Percentiles rank a stretch among this genome's conserved stretches.
These are phyloP conservation scores for Fagopyrum tataricum DNA, from an alignment of 148 eudicot species.

Conservation along the genomic window DNA sequence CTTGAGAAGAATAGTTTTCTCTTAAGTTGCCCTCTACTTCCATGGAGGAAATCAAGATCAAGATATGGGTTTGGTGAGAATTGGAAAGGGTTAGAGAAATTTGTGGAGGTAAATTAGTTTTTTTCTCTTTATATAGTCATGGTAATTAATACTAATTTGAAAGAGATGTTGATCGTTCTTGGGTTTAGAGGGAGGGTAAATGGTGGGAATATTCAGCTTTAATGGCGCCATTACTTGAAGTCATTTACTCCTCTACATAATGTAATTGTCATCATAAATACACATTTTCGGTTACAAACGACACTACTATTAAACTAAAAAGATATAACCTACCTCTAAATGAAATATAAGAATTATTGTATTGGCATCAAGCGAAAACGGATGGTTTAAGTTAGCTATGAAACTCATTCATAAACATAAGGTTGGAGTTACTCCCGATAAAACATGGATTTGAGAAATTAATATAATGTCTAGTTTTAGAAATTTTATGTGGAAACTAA, in stretches of 20 bases:
- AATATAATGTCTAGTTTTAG: too few species aligned
- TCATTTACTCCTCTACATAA: not conserved
- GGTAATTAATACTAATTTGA: not conserved
- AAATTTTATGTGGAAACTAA: too few species aligned
- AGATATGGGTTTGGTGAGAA: too few species aligned
- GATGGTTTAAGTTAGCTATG: too few species aligned
- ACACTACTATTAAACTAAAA: too few species aligned
- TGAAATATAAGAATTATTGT: too few species aligned
- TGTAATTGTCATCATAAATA: not conserved
- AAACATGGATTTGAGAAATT: too few species aligned
- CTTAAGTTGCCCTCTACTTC: not conserved
- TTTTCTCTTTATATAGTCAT: not conserved
- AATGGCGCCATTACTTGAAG: conserved; percentile 5
- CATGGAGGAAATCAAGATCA: not conserved
- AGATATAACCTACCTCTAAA: too few species aligned
- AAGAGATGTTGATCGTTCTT: not conserved
- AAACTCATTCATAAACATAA: too few species aligned
- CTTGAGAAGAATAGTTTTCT: not conserved
- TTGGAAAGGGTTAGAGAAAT: not conserved
- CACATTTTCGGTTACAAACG: conserved; percentile 5
- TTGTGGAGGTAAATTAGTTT: not conserved
- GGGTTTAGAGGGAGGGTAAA: conserved; percentile 1
- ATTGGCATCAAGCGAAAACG: too few species aligned
- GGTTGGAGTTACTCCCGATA: too few species aligned
- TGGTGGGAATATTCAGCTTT: not conserved